These are phyloP conservation scores for Posidonia australis DNA, from an alignment of 106 monocot species.

Conservation along the genomic window DNA sequence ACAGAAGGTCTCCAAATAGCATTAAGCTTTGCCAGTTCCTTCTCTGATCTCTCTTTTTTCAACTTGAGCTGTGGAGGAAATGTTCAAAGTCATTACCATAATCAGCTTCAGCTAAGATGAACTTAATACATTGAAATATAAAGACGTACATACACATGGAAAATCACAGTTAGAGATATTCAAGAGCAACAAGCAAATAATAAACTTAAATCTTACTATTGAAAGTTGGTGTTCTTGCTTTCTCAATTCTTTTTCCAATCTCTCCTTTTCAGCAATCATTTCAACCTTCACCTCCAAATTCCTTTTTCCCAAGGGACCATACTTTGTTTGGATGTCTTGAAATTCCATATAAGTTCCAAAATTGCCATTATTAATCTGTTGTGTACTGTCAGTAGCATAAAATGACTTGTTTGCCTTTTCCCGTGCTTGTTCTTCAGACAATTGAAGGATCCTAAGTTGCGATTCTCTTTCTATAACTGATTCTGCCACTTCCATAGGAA, in stretches of 20 bases:
- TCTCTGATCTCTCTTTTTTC: conserved; percentile 68
- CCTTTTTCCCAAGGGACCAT: conserved; percentile 8
- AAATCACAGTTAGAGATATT: neutral
- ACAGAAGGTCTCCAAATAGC: conserved; percentile 37
- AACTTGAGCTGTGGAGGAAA: conserved; percentile 38
- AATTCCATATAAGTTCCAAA: conserved; percentile 60
- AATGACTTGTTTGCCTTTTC: conserved; percentile 18
- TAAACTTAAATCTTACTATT: conserved; percentile 32
- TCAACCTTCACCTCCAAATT: conserved; percentile 11
- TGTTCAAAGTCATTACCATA: neutral
- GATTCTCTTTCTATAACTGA: conserved; percentile 55
- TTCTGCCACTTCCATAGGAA: conserved; percentile 47
- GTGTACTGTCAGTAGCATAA: conserved; percentile 7
- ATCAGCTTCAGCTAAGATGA: neutral
- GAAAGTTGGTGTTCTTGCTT: conserved; percentile 53
- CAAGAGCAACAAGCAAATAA: conserved; percentile 5
- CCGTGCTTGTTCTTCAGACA: conserved; percentile 71
- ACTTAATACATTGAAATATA: neutral
- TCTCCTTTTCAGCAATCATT: conserved; percentile 55
- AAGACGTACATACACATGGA: neutral
- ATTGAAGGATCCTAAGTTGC: conserved; percentile 35
- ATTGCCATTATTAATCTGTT: conserved; percentile 7
- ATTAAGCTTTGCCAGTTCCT: conserved; percentile 44
- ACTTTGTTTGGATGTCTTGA: conserved; percentile 37
- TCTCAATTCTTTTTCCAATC: conserved; percentile 51